phyloP scores from a whole-genome alignment of 2,329 filamentous ascomycete genomes.

The Ascochyta clinopodiicola region DNA sequence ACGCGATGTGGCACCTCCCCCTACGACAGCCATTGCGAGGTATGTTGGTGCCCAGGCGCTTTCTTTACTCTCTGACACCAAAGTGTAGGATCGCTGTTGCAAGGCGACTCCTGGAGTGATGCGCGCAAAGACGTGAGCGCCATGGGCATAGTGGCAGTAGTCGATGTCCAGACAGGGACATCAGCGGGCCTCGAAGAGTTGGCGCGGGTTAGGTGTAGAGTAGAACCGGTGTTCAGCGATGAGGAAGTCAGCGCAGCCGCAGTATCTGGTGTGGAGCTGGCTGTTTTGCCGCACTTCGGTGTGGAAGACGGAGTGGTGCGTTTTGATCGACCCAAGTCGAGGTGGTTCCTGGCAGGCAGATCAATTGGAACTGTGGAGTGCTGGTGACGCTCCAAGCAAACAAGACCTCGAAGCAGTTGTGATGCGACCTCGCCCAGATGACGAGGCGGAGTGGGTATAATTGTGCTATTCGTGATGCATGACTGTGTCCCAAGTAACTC shows the following conservation, averaged over 20 bases:
- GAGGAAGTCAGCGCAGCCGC: conserved; percentile 23
- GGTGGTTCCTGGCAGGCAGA: conserved; percentile 41
- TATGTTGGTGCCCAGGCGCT: neutral
- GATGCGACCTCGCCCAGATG: neutral
- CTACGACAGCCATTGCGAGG: conserved; percentile 12
- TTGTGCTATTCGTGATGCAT: neutral
- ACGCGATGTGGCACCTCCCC: conserved; percentile 25
- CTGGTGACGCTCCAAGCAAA: conserved; percentile 17
- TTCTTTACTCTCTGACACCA: neutral
- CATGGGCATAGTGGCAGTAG: conserved; percentile 24
- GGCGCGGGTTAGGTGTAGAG: conserved; percentile 25
- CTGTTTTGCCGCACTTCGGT: conserved; percentile 36
- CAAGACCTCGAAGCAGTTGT: neutral
- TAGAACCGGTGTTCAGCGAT: conserved; percentile 16
- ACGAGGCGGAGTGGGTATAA: conserved; percentile 22
- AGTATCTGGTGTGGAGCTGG: conserved; percentile 6
- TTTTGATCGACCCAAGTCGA: conserved; percentile 34
- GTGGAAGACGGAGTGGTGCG: conserved; percentile 40
- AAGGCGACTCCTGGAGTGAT: neutral
- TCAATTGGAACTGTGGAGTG: conserved; percentile 48
- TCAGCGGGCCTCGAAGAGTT: conserved; percentile 25
- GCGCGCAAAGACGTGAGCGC: conserved; percentile 10
- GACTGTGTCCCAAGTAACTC: conserved; percentile 28
- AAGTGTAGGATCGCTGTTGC: conserved; percentile 4
- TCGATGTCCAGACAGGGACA: conserved; percentile 18